phyloP scores from a whole-genome alignment of 306 rosid genomes.

The Datisca glomerata region DNA sequence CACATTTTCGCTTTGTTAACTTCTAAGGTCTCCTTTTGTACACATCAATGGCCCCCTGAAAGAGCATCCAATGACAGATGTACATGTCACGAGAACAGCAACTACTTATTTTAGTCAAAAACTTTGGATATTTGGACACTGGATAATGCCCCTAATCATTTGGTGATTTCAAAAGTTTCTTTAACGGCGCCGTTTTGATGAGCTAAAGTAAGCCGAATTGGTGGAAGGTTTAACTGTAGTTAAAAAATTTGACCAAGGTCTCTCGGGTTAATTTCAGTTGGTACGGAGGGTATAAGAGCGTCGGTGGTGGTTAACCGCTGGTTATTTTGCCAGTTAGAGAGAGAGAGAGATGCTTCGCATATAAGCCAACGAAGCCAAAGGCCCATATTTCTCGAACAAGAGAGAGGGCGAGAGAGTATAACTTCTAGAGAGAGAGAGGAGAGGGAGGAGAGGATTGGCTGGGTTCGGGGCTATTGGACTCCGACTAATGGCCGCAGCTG shows the following conservation, averaged over 20 bases:
- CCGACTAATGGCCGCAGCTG: constrained; percentile 57
- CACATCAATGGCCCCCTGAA: constrained; percentile 14
- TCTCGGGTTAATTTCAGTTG: constrained; percentile 19
- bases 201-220: constrained; percentile 4
- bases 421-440: not conserved
- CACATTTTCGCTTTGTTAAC: not conserved
- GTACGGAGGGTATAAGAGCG: constrained; percentile 15
- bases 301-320: constrained; percentile 39
- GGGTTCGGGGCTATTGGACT: not conserved
- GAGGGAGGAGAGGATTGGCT: constrained; percentile 9
- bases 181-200: not conserved
- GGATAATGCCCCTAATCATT: not conserved
- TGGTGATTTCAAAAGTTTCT: no score
- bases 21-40: constrained; percentile 3
- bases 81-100: constrained; percentile 10
- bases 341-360: constrained; percentile 33
- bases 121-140: not conserved
- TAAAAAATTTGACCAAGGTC: no score
- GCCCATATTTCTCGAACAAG: constrained; percentile 20
- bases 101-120: not conserved
- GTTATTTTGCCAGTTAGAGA: constrained; percentile 8
- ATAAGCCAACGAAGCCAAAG: constrained; percentile 42
- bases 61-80: constrained; percentile 24
- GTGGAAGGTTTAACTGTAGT: constrained; percentile 13
- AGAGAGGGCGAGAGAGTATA: constrained; percentile 6